Percentiles rank a stretch among this genome's conserved stretches.
phyloP scores from a whole-genome alignment of 164 flowering plant genomes.

The Akebia trifoliata region DNA sequence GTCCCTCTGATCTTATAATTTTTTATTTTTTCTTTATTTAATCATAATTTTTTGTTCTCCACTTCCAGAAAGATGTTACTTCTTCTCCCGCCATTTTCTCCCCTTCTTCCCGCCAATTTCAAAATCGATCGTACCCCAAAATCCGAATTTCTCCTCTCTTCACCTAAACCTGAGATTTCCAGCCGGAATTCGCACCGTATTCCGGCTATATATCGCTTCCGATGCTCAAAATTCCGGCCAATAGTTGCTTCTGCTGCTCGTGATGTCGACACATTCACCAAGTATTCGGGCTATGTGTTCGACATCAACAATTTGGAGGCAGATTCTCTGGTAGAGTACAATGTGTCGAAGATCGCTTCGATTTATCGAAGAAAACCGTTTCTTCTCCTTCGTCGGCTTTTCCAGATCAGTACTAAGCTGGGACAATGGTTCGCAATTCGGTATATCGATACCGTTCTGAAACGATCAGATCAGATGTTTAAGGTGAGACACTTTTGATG shows the following conservation, averaged over 20 bases:
- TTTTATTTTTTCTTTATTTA: neutral
- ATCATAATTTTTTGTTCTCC: too few species aligned
- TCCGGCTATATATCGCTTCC: constrained; percentile 3
- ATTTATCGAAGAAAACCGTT: constrained; percentile 62
- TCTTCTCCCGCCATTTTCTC: constrained; percentile 17
- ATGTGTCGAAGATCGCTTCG: constrained; percentile 38
- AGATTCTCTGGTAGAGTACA: constrained; percentile 48
- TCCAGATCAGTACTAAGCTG: constrained; percentile 56
- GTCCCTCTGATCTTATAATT: too few species aligned
- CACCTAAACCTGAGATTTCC: constrained; percentile 1
- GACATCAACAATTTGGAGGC: constrained; percentile 46
- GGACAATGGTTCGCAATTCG: constrained; percentile 73
- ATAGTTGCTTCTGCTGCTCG: constrained; percentile 13
- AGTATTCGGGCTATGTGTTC: constrained; percentile 82
- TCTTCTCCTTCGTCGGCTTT: constrained; percentile 54
- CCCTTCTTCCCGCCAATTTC: constrained; percentile 19
- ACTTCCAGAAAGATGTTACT: neutral
- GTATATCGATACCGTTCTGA: constrained; percentile 45
- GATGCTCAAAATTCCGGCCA: constrained; percentile 5
- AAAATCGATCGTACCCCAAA: constrained; percentile 5
- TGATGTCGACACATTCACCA: constrained; percentile 62
- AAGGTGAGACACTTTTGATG: constrained; percentile 33
- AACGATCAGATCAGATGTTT: constrained; percentile 69
- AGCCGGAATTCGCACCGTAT: neutral
- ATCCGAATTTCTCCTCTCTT: neutral